Conservation (phyloP, 2,329 filamentous ascomycete species). For the Lachnellula subtilissima region DNA sequence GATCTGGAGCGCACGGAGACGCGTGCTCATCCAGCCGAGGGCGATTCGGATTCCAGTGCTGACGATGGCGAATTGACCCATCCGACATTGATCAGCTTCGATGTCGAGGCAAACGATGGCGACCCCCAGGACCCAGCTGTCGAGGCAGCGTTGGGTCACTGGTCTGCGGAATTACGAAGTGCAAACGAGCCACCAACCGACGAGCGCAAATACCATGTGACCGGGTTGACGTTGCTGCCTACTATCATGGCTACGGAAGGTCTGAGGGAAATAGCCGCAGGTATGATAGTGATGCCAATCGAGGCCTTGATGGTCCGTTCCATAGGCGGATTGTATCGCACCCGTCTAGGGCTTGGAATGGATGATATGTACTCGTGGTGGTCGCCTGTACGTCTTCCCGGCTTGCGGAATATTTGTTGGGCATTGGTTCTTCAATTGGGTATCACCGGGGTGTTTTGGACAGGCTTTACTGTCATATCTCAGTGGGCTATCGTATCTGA, state of each 20-base stretch:
- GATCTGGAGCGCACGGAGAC: slow-evolving; percentile 14
- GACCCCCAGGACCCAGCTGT: slow-evolving; percentile 2
- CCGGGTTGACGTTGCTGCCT: slow-evolving; percentile 31
- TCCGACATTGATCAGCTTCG: slow-evolving; percentile 32
- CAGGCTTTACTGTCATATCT: slow-evolving; percentile 21
- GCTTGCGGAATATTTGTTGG: slow-evolving; percentile 20
- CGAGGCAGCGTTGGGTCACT: slow-evolving; percentile 16
- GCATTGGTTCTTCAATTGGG: slow-evolving; percentile 23
- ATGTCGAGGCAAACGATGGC: slow-evolving; percentile 29
- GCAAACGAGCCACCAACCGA: slow-evolving; percentile 27
- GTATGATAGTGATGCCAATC: slow-evolving; percentile 28
- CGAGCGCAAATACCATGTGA: slow-evolving; percentile 26
- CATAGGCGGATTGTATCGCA: slow-evolving; percentile 25
- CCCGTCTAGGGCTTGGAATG: slow-evolving; percentile 14
- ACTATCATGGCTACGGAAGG: slow-evolving; percentile 30
- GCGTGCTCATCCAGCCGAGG: slow-evolving; percentile 8
- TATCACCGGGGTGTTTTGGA: slow-evolving; percentile 26
- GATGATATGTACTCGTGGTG: slow-evolving; percentile 17
- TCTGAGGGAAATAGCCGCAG: slow-evolving; percentile 25
- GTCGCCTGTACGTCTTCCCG: slow-evolving; percentile 2
- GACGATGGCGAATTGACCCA: slow-evolving; percentile 30
- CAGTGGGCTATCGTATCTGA: slow-evolving; percentile 10
- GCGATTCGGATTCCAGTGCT: slow-evolving; percentile 23
- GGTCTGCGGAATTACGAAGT: slow-evolving; percentile 33
- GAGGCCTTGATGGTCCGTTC: slow-evolving; percentile 30